phyloP scores from a whole-genome alignment of 2,329 filamentous ascomycete genomes.

The Pseudogymnoascus sp. region DNA sequence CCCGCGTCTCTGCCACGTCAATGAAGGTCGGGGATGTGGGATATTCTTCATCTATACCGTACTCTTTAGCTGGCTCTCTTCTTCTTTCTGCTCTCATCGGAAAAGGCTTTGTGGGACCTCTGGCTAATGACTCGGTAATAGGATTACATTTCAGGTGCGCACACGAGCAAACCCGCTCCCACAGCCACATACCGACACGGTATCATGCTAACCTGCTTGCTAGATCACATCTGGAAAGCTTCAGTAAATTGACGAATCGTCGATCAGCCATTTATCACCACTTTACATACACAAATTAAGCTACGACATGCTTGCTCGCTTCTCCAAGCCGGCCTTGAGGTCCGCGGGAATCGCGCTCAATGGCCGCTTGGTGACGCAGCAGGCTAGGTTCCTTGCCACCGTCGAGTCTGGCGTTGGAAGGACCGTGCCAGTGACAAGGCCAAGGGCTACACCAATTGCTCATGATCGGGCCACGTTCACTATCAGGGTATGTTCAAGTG shows the following conservation, averaged over 20 bases:
- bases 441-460: constrained; percentile 57
- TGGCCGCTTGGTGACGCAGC: constrained; percentile 23
- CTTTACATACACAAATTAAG: constrained; percentile 17
- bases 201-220: constrained; percentile 15
- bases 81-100: constrained; percentile 4
- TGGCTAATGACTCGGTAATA: constrained; percentile 25
- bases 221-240: constrained; percentile 38
- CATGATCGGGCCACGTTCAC: constrained; percentile 85
- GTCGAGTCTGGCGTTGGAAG: constrained; percentile 59
- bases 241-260: constrained; percentile 30
- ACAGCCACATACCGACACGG: constrained; percentile 17
- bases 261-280: constrained; percentile 14
- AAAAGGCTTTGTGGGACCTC: constrained; percentile 1
- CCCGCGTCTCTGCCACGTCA: background rate
- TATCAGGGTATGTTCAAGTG: constrained; percentile 59
- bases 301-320: constrained; percentile 51
- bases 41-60: background rate
- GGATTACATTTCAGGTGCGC: constrained; percentile 70
- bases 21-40: background rate
- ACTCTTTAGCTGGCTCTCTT: background rate
- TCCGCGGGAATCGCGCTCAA: constrained; percentile 26
- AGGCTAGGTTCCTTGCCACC: constrained; percentile 51
- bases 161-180: constrained; percentile 14
- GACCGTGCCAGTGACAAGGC: constrained; percentile 51
- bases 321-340: constrained; percentile 44